A percentile compares a stretch with the other conserved stretches of the same genome.
Evolutionary conservation across 1,139 yeast genomes (phyloP).

Genomic region (Suhomyces coccinellae): DNA sequence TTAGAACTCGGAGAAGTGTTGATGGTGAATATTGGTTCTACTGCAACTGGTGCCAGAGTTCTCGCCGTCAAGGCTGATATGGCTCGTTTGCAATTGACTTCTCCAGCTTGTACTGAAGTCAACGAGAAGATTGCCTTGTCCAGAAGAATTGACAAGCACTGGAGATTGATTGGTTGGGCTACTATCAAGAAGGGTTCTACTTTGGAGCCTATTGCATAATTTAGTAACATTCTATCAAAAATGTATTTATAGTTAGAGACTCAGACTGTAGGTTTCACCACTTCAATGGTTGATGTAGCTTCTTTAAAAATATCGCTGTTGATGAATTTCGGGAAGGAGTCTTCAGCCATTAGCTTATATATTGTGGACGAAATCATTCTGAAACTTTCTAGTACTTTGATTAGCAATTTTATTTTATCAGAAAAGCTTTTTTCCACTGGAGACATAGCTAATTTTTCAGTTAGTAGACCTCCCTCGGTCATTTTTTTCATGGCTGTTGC

Average conservation of each 20-base stretch:
- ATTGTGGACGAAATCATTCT: constrained; percentile 48
- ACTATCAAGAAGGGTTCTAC: constrained; percentile 94
- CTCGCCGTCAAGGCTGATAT: constrained; percentile 98
- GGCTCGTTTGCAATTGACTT: constrained; percentile 95
- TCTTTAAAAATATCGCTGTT: constrained; percentile 26
- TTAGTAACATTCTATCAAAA: constrained; percentile 9
- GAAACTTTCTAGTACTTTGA: constrained; percentile 18
- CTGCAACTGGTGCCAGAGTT: constrained; percentile 99
- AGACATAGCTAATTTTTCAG: background rate
- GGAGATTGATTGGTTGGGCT: constrained; percentile 99
- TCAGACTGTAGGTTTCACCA: constrained; percentile 4
- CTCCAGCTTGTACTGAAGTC: constrained; percentile 98
- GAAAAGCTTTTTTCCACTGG: constrained; percentile 5
- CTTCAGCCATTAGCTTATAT: constrained; percentile 64
- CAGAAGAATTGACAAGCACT: constrained; percentile 98
- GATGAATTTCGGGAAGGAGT: constrained; percentile 72
- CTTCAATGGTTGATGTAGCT: constrained; percentile 16
- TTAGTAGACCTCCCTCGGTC: too few species aligned
- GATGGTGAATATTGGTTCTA: constrained; percentile 98
- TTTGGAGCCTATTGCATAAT: constrained; percentile 61
- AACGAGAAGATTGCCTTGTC: constrained; percentile 98
- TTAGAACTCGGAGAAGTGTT: constrained; percentile 92
- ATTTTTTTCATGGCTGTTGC: too few species aligned
- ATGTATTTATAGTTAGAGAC: constrained; percentile 10
- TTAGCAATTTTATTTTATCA: constrained; percentile 6